These are phyloP conservation scores for Fibroporia radiculosa DNA, from an alignment of 768 basidiomycete genomes.

Conservation along the genomic window DNA sequence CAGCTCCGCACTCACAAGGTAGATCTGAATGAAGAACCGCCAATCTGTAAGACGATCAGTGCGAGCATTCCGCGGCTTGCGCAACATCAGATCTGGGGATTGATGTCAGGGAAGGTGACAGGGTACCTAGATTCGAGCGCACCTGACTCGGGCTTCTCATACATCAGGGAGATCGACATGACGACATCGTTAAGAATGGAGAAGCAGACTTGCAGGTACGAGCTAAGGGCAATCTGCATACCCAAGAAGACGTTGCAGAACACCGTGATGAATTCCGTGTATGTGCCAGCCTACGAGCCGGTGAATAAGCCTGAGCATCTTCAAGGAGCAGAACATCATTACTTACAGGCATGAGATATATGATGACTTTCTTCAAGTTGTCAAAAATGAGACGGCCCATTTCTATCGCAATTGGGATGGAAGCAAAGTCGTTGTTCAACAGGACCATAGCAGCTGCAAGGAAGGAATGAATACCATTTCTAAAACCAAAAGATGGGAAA, in stretches of 20 bases:
- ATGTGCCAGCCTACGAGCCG: constrained; percentile 40
- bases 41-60: constrained; percentile 48
- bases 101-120: constrained; percentile 38
- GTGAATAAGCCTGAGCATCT: not conserved
- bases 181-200: constrained; percentile 51
- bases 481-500: not conserved
- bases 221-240: constrained; percentile 49
- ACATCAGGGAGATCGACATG: constrained; percentile 45
- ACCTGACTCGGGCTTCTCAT: constrained; percentile 56
- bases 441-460: constrained; percentile 55
- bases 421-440: constrained; percentile 57
- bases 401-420: constrained; percentile 55
- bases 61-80: constrained; percentile 48
- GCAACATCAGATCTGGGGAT: constrained; percentile 30
- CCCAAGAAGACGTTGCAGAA: constrained; percentile 50
- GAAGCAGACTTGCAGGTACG: constrained; percentile 48
- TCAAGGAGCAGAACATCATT: constrained; percentile 33
- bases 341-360: constrained; percentile 52
- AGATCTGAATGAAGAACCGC: constrained; percentile 49
- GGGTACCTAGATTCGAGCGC: constrained; percentile 40
- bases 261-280: constrained; percentile 52
- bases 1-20: constrained; percentile 52
- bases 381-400: constrained; percentile 61
- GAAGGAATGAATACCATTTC: constrained; percentile 1
- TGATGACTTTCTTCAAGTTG: constrained; percentile 50